A percentile compares a stretch with the other conserved stretches of the same genome.
These are phyloP conservation scores for Gentiana macrophylla DNA, from an alignment of 257 asterid genomes.

Conservation along the genomic window DNA sequence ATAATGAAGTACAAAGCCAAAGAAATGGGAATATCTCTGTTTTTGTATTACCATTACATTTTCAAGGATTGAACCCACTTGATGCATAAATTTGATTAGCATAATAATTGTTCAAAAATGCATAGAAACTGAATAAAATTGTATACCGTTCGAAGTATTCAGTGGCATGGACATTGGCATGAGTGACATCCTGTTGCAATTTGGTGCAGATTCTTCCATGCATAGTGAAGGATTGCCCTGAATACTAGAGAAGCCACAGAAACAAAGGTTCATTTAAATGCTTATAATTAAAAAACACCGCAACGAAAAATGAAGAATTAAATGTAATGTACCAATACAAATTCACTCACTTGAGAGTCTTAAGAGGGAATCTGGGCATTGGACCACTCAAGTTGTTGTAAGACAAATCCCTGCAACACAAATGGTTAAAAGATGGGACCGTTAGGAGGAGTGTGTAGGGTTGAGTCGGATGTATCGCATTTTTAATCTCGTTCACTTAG, in stretches of 20 bases:
- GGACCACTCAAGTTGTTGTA: slow-evolving; percentile 93
- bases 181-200: slow-evolving; percentile 49
- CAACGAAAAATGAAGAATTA: background rate
- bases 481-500: no score
- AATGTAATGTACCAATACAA: background rate
- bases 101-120: no score
- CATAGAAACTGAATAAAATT: no score
- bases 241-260: slow-evolving; percentile 32
- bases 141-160: slow-evolving; percentile 59
- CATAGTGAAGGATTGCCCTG: slow-evolving; percentile 83
- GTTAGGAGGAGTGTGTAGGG: no score
- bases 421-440: slow-evolving; percentile 3
- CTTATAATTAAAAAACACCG: slow-evolving; percentile 5
- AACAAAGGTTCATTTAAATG: background rate
- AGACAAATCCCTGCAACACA: slow-evolving; percentile 69
- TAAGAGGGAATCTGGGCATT: slow-evolving; percentile 63
- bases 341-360: slow-evolving; percentile 66
- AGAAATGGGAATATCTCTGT: background rate
- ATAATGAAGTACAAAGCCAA: background rate
- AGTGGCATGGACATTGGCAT: slow-evolving; percentile 91
- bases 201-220: slow-evolving; percentile 43
- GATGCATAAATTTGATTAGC: no score
- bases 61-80: no score
- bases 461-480: no score
- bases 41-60: background rate